A percentile compares a stretch with the other conserved stretches of the same genome.
Conservation (phyloP, 352 stramenopile species). For the Phytophthora cryptogea region DNA sequence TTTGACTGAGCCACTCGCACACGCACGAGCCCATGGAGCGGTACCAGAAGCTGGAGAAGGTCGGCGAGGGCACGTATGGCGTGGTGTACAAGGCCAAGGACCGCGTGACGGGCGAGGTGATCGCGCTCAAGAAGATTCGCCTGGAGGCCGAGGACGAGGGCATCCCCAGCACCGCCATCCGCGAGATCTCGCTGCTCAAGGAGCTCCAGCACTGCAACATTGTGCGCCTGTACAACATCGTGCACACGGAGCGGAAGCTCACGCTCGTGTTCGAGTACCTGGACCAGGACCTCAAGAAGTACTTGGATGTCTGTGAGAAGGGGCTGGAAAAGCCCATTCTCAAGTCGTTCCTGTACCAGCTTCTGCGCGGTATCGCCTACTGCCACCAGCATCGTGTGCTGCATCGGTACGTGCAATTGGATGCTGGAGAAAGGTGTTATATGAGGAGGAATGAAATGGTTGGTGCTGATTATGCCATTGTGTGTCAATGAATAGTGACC, state of each 20-base stretch:
- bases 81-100: slow-evolving; percentile 99
- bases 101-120: slow-evolving; percentile 95
- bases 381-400: slow-evolving; percentile 98
- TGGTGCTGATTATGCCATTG: not conserved
- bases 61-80: slow-evolving; percentile 98
- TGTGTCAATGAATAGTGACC: slow-evolving; percentile 86
- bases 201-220: slow-evolving; percentile 98
- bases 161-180: slow-evolving; percentile 98
- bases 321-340: slow-evolving; percentile 93
- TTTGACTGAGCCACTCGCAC: slow-evolving; percentile 11
- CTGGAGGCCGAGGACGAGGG: slow-evolving; percentile 98
- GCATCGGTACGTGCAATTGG: slow-evolving; percentile 64
- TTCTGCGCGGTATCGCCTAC: slow-evolving; percentile 98
- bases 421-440: not conserved
- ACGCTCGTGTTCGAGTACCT: slow-evolving; percentile 99
- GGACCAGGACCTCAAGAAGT: slow-evolving; percentile 99
- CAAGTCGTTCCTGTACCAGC: slow-evolving; percentile 99
- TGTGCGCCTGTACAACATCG: slow-evolving; percentile 99
- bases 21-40: slow-evolving; percentile 67
- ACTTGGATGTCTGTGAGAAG: slow-evolving; percentile 98
- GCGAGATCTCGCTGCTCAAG: slow-evolving; percentile 99
- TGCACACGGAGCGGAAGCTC: slow-evolving; percentile 99
- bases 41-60: slow-evolving; percentile 97
- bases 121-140: slow-evolving; percentile 99
- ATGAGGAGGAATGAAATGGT: not conserved